Percentiles rank a stretch among this genome's conserved stretches.
phyloP scores from a whole-genome alignment of 805 yeast species.

The Jamesozyma piceae region DNA sequence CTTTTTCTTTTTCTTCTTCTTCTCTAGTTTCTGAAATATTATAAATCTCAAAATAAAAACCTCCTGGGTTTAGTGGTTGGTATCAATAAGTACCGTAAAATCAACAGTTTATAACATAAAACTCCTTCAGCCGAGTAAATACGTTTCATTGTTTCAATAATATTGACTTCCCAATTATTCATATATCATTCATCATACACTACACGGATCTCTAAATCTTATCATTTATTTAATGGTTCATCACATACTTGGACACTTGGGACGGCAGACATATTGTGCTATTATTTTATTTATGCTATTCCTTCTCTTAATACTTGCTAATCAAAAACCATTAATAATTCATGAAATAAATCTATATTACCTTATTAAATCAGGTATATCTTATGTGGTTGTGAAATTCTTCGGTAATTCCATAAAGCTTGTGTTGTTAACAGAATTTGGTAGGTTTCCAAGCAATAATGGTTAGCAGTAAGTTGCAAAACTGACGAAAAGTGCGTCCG shows the following conservation, averaged over 20 bases:
- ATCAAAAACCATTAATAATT: not conserved
- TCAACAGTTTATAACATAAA: too few species aligned
- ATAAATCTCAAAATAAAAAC: too few species aligned
- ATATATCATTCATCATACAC: too few species aligned
- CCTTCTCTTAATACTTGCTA: not conserved
- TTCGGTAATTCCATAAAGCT: not conserved
- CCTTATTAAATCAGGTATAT: not conserved
- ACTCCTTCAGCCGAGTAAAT: too few species aligned
- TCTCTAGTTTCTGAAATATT: too few species aligned
- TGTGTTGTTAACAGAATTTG: not conserved
- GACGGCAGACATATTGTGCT: slow-evolving; percentile 53
- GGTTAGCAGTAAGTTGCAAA: not conserved
- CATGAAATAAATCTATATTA: not conserved
- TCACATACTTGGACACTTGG: slow-evolving; percentile 54
- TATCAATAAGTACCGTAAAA: too few species aligned
- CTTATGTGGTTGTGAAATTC: not conserved
- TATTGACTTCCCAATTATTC: too few species aligned
- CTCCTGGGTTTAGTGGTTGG: too few species aligned
- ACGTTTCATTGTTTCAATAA: too few species aligned
- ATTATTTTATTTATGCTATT: slow-evolving; percentile 9
- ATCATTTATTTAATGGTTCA: not conserved
- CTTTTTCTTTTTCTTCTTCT: too few species aligned
- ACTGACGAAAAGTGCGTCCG: not conserved
- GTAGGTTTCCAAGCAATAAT: not conserved
- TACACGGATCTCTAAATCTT: too few species aligned